Evolutionary conservation across 2,329 filamentous ascomycete genomes (phyloP).

Genomic region (Exophiala dermatitidis): DNA sequence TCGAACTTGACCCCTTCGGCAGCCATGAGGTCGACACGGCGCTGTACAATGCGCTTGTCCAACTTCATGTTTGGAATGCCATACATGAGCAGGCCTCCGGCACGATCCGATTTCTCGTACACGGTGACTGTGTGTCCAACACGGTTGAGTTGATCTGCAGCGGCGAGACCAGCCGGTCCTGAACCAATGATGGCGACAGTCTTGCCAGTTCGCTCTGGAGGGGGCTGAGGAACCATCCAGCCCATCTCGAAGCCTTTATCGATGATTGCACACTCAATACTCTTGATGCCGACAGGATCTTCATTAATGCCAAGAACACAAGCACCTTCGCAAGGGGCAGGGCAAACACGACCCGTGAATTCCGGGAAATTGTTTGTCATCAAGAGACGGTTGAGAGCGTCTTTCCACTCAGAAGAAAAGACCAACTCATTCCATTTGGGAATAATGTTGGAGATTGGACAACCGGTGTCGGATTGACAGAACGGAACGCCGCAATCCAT

Average conservation of each 20-base stretch:
- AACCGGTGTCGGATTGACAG: constrained; percentile 93
- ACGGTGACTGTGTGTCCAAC: constrained; percentile 83
- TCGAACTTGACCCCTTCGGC: constrained; percentile 79
- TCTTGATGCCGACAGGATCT: constrained; percentile 96
- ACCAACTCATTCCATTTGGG: constrained; percentile 92
- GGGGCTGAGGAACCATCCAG: constrained; percentile 85
- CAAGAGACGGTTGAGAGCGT: constrained; percentile 81
- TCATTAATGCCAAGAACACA: constrained; percentile 96
- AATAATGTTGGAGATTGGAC: constrained; percentile 95
- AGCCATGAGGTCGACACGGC: constrained; percentile 90
- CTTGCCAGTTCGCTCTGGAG: constrained; percentile 76
- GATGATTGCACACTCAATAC: constrained; percentile 95
- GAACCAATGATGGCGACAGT: constrained; percentile 84
- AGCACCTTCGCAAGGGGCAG: constrained; percentile 90
- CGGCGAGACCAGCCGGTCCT: constrained; percentile 81
- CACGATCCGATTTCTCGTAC: constrained; percentile 85
- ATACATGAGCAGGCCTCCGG: constrained; percentile 93
- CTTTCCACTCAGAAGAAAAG: constrained; percentile 70
- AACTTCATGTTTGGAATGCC: constrained; percentile 99
- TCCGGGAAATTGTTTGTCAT: constrained; percentile 99
- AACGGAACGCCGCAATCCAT: constrained; percentile 99
- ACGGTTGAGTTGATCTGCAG: constrained; percentile 88
- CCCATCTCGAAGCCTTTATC: constrained; percentile 96
- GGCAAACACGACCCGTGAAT: constrained; percentile 94
- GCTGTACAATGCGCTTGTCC: constrained; percentile 94